phyloP scores from a whole-genome alignment of 2,329 filamentous ascomycete genomes.

The Spiromastix sp. region DNA sequence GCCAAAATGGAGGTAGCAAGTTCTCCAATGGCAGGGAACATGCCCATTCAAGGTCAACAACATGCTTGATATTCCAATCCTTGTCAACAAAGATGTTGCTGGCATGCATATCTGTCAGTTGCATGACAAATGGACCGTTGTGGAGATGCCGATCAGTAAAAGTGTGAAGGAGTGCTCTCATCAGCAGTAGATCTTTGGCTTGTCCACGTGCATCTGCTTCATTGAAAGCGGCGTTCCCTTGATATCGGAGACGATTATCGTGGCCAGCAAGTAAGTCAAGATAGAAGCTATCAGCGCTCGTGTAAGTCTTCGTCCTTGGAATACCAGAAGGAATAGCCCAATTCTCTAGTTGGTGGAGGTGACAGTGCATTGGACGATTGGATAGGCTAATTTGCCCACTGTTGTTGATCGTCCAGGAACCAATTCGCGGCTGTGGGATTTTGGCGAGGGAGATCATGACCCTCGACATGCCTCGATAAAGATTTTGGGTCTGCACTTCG shows the following conservation, averaged over 20 bases:
- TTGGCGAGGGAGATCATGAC: constrained; percentile 11
- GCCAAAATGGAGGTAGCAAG: constrained; percentile 4
- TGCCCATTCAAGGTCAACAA: constrained; percentile 28
- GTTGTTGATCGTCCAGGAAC: constrained; percentile 15
- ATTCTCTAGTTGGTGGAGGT: constrained; percentile 14
- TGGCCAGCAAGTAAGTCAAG: constrained; percentile 15
- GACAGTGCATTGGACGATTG: constrained; percentile 14
- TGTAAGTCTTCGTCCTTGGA: constrained; percentile 14
- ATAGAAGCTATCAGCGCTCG: constrained; percentile 14
- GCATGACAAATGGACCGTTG: constrained; percentile 24
- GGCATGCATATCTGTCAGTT: constrained; percentile 28
- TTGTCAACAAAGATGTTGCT: constrained; percentile 9
- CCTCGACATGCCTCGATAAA: constrained; percentile 11
- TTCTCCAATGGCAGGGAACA: constrained; percentile 22
- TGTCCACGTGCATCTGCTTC: constrained; percentile 6
- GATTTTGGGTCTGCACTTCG: constrained; percentile 10
- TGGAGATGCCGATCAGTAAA: constrained; percentile 19
- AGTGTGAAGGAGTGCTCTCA: constrained; percentile 18
- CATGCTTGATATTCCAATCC: constrained; percentile 22
- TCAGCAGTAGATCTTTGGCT: constrained; percentile 16
- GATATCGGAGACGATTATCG: constrained; percentile 15
- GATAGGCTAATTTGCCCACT: constrained; percentile 12
- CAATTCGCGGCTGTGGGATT: constrained; percentile 12
- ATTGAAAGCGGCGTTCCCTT: constrained; percentile 12
- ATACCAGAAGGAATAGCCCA: constrained; percentile 16